Base-by-base conservation (phyloP, 208 protist species). In the Leishmania mexicana region DNA sequence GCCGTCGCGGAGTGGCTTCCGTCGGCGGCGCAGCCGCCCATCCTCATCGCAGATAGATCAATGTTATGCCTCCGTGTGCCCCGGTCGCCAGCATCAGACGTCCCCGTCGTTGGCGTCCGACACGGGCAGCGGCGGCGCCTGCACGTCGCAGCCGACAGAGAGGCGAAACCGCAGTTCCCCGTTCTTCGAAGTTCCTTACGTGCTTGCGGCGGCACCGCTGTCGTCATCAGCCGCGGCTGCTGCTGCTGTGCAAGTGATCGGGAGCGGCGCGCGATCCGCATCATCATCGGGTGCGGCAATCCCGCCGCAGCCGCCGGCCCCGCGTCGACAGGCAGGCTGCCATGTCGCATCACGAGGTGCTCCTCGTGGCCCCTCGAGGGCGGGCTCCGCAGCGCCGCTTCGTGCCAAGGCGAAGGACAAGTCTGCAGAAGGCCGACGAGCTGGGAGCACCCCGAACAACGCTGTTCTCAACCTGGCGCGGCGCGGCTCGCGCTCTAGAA, bases 171-270 rank as follows among this genome's bases (percentile, higher is more conserved):
- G 83, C 42, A 42, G 74, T 49, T 85, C 82, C 31, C 35, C 4
- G 8, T 76, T 40, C 78, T 85, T 85, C 31, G 47, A 82, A n/a
- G 83, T 80, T 1, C 83, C 83, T 45, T 35, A 51, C 40, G 78
- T 83, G 42, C 79, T 83, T 10, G 78, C 76, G 57, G 74, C 47
- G 38, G 72, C 80, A 1, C 83, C 83, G 45, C 64, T 86, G 17
- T 86, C 83, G 11, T 60, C 78, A 7, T 60, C 49, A 0, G 83
- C 83, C 7, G 83, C 83, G 0, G 83, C 83, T 1, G 58, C 64
- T 0, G 83, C 83, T 62, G 67, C 76, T 13, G 60, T 49, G 53
- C 83, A 80, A 31, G 78, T 86, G 67, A 75, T 85, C 10, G 31
- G 31, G 24, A 38, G 51, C 28, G 78, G 67, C 28, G 38, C 73